Conservation (phyloP, 768 basidiomycete species). For the Pleurotus giganteus region DNA sequence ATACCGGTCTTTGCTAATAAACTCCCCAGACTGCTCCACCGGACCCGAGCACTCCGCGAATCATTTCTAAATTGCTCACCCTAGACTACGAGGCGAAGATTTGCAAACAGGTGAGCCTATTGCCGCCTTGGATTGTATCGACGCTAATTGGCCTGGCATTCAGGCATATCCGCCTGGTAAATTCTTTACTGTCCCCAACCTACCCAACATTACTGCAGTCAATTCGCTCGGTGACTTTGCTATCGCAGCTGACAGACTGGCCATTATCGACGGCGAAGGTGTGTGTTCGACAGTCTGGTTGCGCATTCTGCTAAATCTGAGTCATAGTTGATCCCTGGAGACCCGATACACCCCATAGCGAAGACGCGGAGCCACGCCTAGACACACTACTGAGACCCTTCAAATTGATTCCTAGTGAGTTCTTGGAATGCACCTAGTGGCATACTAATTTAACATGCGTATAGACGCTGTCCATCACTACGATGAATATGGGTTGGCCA, state of each 20-base stretch:
- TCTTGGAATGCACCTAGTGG: background rate
- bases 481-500: conserved; percentile 69
- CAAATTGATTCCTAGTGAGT: conserved; percentile 81
- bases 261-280: conserved; percentile 88
- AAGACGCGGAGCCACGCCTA: conserved; percentile 60
- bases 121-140: background rate
- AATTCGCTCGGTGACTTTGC: conserved; percentile 84
- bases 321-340: conserved; percentile 84
- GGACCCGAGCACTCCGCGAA: conserved; percentile 62
- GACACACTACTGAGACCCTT: conserved; percentile 79
- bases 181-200: conserved; percentile 63
- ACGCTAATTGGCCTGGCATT: background rate
- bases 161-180: conserved; percentile 80
- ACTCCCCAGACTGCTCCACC: conserved; percentile 66
- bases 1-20: background rate
- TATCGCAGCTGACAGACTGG: conserved; percentile 77
- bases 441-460: background rate
- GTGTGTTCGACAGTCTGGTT: conserved; percentile 9
- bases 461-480: conserved; percentile 74
- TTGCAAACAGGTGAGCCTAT: conserved; percentile 50
- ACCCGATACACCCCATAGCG: conserved; percentile 80
- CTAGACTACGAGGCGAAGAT: conserved; percentile 70
- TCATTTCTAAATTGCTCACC: conserved; percentile 77
- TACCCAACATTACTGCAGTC: conserved; percentile 81
- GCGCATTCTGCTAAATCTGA: background rate